A percentile compares a stretch with the other conserved stretches of the same genome.
These are phyloP conservation scores for Termitomyces sp. DNA, from an alignment of 768 basidiomycete species.

Conservation along the genomic window DNA sequence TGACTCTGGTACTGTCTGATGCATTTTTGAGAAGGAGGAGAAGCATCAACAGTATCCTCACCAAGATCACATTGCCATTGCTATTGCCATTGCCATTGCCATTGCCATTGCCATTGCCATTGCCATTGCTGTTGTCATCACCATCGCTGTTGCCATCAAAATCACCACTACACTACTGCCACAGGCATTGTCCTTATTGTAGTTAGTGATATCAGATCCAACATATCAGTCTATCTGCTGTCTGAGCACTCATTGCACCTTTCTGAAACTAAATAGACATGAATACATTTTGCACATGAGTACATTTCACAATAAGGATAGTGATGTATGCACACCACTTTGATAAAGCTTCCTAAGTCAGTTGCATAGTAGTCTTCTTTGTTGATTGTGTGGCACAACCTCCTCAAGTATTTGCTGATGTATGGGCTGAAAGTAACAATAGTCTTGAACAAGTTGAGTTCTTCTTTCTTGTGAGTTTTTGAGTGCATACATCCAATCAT, in stretches of 20 bases:
- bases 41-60: too few species aligned
- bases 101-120: too few species aligned
- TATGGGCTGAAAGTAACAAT: not conserved
- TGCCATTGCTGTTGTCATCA: too few species aligned
- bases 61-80: too few species aligned
- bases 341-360: not conserved
- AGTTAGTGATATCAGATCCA: too few species aligned
- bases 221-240: not conserved
- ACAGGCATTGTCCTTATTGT: too few species aligned
- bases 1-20: too few species aligned
- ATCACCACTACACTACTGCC: too few species aligned
- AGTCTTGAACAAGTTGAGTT: not conserved
- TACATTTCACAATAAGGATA: not conserved
- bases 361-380: not conserved
- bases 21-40: too few species aligned
- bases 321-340: not conserved
- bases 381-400: not conserved
- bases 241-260: not conserved
- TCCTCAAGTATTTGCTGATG: not conserved
- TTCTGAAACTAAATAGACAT: not conserved
- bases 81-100: too few species aligned
- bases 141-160: too few species aligned
- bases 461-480: not conserved
- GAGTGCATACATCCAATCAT: too few species aligned
- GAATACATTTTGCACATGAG: not conserved